Percentiles rank a stretch among this genome's conserved stretches.
These are phyloP conservation scores for Copromyces sp. DNA, from an alignment of 495 filamentous ascomycete genomes.

Conservation along the genomic window DNA sequence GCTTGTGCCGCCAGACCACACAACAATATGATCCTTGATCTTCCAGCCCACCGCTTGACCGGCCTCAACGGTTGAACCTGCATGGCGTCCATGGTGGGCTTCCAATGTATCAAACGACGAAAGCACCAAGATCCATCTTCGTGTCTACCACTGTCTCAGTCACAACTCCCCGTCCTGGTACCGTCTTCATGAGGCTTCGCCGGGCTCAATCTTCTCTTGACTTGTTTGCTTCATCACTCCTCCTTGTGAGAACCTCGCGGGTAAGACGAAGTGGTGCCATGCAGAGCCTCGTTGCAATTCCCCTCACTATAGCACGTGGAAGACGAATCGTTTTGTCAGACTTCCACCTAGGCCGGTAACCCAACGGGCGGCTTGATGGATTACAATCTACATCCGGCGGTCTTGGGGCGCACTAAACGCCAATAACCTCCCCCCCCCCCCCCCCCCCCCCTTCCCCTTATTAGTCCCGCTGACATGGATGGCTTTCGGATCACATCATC, in stretches of 20 bases:
- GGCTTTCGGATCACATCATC: not conserved
- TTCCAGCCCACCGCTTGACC: not conserved
- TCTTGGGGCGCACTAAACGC: not conserved
- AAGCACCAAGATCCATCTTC: not conserved
- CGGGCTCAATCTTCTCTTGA: not conserved
- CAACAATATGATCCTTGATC: not conserved
- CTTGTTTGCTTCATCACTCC: not conserved
- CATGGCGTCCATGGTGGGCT: not conserved
- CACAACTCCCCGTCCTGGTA: not conserved
- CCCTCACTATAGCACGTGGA: not conserved
- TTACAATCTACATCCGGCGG: not conserved
- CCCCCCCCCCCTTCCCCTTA: not conserved
- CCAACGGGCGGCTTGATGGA: not conserved
- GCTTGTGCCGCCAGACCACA: not conserved
- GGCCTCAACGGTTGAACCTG: not conserved
- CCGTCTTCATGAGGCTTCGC: not conserved
- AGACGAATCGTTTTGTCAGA: not conserved
- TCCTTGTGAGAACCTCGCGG: not conserved
- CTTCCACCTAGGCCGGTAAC: not conserved
- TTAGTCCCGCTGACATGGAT: not conserved
- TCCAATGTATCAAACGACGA: not conserved
- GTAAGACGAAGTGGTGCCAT: not conserved
- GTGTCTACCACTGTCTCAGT: not conserved
- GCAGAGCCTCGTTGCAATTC: not conserved
- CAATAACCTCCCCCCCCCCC: not conserved